Conservation (phyloP, 1,139 yeast species). For the Meyerozyma elateridarum region DNA sequence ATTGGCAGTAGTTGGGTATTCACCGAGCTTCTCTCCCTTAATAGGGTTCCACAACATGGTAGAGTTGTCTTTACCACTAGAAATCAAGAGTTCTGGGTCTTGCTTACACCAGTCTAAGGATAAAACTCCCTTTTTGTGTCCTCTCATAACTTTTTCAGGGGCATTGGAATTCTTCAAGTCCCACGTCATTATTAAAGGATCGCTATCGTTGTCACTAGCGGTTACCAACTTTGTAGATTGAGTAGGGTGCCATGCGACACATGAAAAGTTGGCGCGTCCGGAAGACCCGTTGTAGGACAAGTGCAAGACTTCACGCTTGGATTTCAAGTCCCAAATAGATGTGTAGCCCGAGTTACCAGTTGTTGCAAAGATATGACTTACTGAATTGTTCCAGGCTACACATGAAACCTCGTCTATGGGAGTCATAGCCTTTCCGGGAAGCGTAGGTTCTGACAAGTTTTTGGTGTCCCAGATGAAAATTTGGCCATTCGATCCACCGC, state of each 20-base stretch:
- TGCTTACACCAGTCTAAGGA: slow-evolving; percentile 91
- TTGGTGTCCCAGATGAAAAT: slow-evolving; percentile 85
- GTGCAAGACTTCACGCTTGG: slow-evolving; percentile 84
- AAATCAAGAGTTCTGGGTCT: slow-evolving; percentile 72
- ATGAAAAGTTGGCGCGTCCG: slow-evolving; percentile 61
- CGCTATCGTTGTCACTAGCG: slow-evolving; percentile 76
- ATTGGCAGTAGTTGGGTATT: slow-evolving; percentile 87
- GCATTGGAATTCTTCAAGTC: slow-evolving; percentile 89
- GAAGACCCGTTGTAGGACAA: slow-evolving; percentile 55
- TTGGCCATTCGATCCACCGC: slow-evolving; percentile 87
- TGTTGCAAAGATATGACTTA: slow-evolving; percentile 84
- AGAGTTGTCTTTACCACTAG: slow-evolving; percentile 89
- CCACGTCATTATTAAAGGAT: slow-evolving; percentile 86
- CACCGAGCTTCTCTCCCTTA: slow-evolving; percentile 65
- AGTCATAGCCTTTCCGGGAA: slow-evolving; percentile 77
- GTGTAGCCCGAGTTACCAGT: slow-evolving; percentile 84
- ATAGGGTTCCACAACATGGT: slow-evolving; percentile 89
- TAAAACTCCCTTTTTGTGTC: slow-evolving; percentile 84
- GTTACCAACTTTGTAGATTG: slow-evolving; percentile 82
- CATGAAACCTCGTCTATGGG: slow-evolving; percentile 80
- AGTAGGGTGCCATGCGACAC: slow-evolving; percentile 81
- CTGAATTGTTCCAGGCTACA: slow-evolving; percentile 85
- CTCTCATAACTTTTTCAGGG: slow-evolving; percentile 71
- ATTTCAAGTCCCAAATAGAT: slow-evolving; percentile 90
- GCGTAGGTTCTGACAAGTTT: slow-evolving; percentile 53